Conservation (phyloP, 2,329 filamentous ascomycete species). For the Trichoderma guizhouense region DNA sequence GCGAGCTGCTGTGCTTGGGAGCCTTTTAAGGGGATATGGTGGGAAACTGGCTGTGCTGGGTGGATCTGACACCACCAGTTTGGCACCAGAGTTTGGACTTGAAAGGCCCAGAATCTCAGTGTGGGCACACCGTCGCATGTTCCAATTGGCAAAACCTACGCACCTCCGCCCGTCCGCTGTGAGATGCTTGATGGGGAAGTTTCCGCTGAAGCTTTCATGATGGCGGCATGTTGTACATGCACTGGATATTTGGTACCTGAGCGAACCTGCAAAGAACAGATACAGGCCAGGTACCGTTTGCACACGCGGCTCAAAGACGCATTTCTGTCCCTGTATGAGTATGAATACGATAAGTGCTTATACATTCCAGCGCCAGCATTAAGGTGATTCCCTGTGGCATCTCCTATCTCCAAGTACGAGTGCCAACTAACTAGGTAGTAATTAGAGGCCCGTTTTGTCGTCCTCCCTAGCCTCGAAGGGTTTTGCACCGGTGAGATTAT, state of each 20-base stretch:
- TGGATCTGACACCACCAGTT: slow-evolving; percentile 15
- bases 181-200: not conserved
- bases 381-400: not conserved
- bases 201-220: not conserved
- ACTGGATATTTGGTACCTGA: not conserved
- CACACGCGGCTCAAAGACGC: not conserved
- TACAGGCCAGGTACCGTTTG: not conserved
- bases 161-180: not conserved
- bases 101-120: slow-evolving; percentile 16
- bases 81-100: slow-evolving; percentile 8
- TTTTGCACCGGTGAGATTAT: slow-evolving; percentile 8
- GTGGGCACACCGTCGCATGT: slow-evolving; percentile 17
- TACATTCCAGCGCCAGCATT: not conserved
- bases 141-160: slow-evolving; percentile 1
- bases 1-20: slow-evolving; percentile 25
- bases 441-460: not conserved
- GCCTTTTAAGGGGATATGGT: not conserved
- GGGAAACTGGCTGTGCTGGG: slow-evolving; percentile 8
- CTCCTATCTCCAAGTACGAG: not conserved
- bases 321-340: not conserved
- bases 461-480: slow-evolving; percentile 7
- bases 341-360: not conserved
- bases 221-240: not conserved
- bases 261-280: not conserved
- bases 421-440: not conserved